A percentile compares a stretch with the other conserved stretches of the same genome.
These are phyloP conservation scores for Tulasnella sp. DNA, from an alignment of 768 basidiomycete species.

Conservation along the genomic window DNA sequence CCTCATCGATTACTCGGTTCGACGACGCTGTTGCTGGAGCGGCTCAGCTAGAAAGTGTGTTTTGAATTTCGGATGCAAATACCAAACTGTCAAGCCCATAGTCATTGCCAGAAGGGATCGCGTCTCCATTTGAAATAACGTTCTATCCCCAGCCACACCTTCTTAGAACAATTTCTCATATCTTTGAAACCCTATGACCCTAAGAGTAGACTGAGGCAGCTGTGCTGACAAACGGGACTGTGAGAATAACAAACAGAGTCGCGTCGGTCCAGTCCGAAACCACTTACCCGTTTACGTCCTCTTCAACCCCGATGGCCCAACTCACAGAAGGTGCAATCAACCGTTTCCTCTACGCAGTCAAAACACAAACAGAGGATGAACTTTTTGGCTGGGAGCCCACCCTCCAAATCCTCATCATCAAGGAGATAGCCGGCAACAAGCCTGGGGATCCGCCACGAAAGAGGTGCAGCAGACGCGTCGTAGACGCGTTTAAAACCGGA, in stretches of 20 bases:
- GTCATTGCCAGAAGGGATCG: not conserved
- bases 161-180: not conserved
- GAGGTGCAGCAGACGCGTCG: conserved; percentile 5
- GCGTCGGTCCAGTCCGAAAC: not conserved
- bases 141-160: not conserved
- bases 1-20: not conserved
- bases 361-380: conserved; percentile 27
- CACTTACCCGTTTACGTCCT: conserved; percentile 6
- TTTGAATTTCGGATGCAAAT: not conserved
- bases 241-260: conserved; percentile 25
- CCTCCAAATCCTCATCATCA: conserved; percentile 82
- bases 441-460: conserved; percentile 42
- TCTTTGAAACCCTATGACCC: not conserved
- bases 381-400: conserved; percentile 49
- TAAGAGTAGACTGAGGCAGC: not conserved
- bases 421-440: conserved; percentile 61
- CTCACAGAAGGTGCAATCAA: conserved; percentile 55
- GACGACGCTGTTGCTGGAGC: conserved; percentile 19
- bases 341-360: conserved; percentile 1
- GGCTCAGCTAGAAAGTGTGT: conserved; percentile 8
- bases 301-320: conserved; percentile 21
- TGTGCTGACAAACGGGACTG: not conserved
- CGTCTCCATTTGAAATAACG: not conserved
- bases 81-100: not conserved
- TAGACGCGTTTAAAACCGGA: conserved; percentile 22